Conservation (phyloP, 148 eudicot genomes). For the Heliamphora exappendiculata region DNA sequence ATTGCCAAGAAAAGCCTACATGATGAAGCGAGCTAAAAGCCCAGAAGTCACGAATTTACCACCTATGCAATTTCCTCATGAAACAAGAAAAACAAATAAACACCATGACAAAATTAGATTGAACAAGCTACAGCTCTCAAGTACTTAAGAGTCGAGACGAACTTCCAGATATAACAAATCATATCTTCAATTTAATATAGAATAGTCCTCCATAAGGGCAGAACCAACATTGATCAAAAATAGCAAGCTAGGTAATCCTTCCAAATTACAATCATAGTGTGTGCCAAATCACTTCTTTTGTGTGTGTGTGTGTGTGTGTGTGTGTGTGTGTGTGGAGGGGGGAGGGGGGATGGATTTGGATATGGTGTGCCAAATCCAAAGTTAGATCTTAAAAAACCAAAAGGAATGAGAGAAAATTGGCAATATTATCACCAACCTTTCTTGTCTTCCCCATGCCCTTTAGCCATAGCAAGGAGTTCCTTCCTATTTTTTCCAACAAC, state of each 20-base stretch:
- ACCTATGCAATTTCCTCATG: not conserved
- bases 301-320: too few species aligned
- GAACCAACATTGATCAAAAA: not conserved
- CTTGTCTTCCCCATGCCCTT: conserved; percentile 43
- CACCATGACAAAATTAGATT: not conserved
- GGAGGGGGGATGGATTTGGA: too few species aligned
- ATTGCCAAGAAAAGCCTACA: not conserved
- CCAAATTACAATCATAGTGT: not conserved
- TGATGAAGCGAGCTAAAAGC: not conserved
- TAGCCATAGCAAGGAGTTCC: conserved; percentile 70
- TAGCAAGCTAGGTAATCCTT: not conserved
- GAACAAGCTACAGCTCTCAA: not conserved
- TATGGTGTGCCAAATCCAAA: too few species aligned
- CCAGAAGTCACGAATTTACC: not conserved
- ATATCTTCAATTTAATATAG: not conserved
- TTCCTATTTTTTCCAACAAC: conserved; percentile 60
- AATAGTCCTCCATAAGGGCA: conserved; percentile 1
- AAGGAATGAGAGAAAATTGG: conserved; percentile 1
- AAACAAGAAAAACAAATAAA: not conserved
- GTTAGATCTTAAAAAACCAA: too few species aligned
- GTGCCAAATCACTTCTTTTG: too few species aligned
- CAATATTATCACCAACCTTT: conserved; percentile 33
- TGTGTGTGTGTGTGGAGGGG: too few species aligned
- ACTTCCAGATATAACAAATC: not conserved
- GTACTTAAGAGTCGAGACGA: not conserved